Evolutionary conservation across 2,329 filamentous ascomycete species (phyloP).

Genomic region (Aureobasidium sp.): DNA sequence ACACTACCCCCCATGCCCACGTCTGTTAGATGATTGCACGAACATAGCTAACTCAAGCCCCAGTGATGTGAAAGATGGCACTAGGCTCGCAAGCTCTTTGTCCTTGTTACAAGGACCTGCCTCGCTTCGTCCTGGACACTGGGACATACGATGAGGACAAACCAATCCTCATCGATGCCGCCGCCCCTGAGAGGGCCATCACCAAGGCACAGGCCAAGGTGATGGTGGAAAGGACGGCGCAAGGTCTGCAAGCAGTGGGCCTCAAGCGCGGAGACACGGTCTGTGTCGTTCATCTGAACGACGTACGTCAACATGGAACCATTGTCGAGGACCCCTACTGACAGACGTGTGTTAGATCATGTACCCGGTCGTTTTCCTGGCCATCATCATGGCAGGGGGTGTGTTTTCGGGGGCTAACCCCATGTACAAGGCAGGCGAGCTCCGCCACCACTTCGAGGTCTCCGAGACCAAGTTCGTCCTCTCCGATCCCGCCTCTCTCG

Average conservation of each 20-base stretch:
- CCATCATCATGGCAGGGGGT: slow-evolving; percentile 40
- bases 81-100: neutral
- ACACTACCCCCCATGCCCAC: no score
- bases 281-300: slow-evolving; percentile 18
- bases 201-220: slow-evolving; percentile 12
- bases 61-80: neutral
- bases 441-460: slow-evolving; percentile 38
- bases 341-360: slow-evolving; percentile 29
- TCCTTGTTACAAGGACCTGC: slow-evolving; percentile 13
- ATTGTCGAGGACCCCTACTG: neutral
- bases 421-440: slow-evolving; percentile 37
- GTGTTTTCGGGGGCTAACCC: slow-evolving; percentile 45
- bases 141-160: slow-evolving; percentile 16
- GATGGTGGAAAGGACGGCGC: neutral
- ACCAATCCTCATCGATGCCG: slow-evolving; percentile 25
- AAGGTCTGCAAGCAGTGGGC: neutral
- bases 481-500: slow-evolving; percentile 17
- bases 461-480: slow-evolving; percentile 40
- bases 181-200: slow-evolving; percentile 18
- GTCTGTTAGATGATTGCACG: neutral
- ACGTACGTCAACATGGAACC: slow-evolving; percentile 13
- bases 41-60: neutral
- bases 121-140: slow-evolving; percentile 12
- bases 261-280: slow-evolving; percentile 6
- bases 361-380: slow-evolving; percentile 42